Base-by-base conservation (phyloP, 768 basidiomycete genomes). In the Phallus indusiatus region DNA sequence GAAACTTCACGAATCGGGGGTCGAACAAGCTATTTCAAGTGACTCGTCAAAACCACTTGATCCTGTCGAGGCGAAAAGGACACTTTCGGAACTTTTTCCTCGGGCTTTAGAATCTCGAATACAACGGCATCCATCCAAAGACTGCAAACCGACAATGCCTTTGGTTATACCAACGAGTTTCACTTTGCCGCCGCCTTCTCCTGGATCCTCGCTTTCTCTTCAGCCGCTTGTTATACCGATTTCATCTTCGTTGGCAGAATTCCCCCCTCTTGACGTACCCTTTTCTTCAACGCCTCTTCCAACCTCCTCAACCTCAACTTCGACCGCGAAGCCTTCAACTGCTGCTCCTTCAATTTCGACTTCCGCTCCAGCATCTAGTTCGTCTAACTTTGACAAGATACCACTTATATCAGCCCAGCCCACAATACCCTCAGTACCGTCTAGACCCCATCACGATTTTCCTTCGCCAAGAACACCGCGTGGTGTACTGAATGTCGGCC, bases 161-260 rank as follows among this genome's bases (percentile, higher is more conserved):
- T 74, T 64, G 9, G 57, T 86, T 34, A 76, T 88, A 21, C 80
- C 86, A 2, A 83, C 80, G 10, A 79, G 85, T 14, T 91, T 91
- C 61, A 83, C 87, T 1, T 78, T 91, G 3, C 89, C 89, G 14
- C 88, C 88, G 1, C 88, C 85, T 1, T 88, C 87, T 8, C 88
- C 88, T 14, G 76, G 78, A 20, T 79, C 88, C 1, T 81, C 84
- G 1, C 68, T 88, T 24, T 84, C 83, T 6, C 76, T 78, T 0
- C 74, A 77, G 37, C 74, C 78, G 18, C 71, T 76, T 2, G 71
- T 74, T 48, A 66, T 75, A 5, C 61, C 67, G 4, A 60, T 67
- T 14, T 62, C 65, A 20, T 51, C 47, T 1, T 56, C n/a, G 37
- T 11, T 42, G 42, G 42, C 20, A 62, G 65, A 9, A 62, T 61